Conservation (phyloP, 345 rosid species). For the Heritiera littoralis region DNA sequence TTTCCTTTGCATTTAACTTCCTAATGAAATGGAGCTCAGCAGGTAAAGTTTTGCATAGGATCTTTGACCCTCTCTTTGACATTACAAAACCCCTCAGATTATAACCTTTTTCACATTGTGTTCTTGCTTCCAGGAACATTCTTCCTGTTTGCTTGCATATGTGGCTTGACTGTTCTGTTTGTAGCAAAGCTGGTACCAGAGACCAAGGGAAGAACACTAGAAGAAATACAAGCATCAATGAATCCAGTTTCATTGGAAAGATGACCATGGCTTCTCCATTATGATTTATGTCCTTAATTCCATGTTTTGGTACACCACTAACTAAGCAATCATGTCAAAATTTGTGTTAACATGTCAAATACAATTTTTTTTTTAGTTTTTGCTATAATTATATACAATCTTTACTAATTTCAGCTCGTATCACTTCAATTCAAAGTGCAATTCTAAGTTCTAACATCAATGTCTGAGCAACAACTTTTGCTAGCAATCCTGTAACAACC, state of each 20-base stretch:
- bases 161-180: constrained; percentile 61
- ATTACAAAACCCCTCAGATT: not conserved
- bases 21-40: constrained; percentile 50
- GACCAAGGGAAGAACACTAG: constrained; percentile 73
- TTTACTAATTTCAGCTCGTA: too few relatives aligned
- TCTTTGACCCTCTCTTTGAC: not conserved
- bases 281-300: not conserved
- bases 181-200: constrained; percentile 77
- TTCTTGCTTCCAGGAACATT: constrained; percentile 51
- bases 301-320: not conserved
- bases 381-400: too few relatives aligned
- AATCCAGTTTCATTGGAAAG: constrained; percentile 34
- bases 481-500: too few relatives aligned
- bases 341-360: too few relatives aligned
- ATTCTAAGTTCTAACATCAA: too few relatives aligned
- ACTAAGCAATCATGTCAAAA: too few relatives aligned
- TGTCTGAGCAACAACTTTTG: too few relatives aligned
- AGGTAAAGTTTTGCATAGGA: not conserved
- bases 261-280: not conserved
- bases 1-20: constrained; percentile 70
- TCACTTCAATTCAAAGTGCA: too few relatives aligned
- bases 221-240: constrained; percentile 71
- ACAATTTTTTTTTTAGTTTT: too few relatives aligned
- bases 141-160: constrained; percentile 57
- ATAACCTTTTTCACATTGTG: not conserved